Conservation (phyloP, 352 stramenopile species). For the Globisporangium echinulatum region DNA sequence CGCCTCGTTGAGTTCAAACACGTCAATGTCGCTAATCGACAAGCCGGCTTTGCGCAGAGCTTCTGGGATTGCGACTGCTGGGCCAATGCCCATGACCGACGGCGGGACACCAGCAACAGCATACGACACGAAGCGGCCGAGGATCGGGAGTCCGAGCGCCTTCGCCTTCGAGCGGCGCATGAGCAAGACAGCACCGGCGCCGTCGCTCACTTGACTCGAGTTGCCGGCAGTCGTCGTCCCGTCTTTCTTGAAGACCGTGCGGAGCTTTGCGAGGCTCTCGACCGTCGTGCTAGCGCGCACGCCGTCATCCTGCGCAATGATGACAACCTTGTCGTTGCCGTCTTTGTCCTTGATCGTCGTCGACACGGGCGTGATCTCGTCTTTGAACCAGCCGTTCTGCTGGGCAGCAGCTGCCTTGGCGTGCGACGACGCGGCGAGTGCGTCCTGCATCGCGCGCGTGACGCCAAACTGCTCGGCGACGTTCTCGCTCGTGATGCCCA, state of each 20-base stretch:
- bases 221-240: conserved; percentile 79
- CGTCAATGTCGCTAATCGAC: conserved; percentile 74
- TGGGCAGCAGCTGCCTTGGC: conserved; percentile 65
- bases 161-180: conserved; percentile 81
- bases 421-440: conserved; percentile 70
- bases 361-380: conserved; percentile 86
- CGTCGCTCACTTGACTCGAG: conserved; percentile 86
- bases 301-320: conserved; percentile 75
- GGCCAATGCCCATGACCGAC: conserved; percentile 85
- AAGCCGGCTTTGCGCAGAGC: conserved; percentile 64
- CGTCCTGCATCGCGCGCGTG: conserved; percentile 70
- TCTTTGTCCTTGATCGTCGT: conserved; percentile 72
- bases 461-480: conserved; percentile 76
- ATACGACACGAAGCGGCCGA: conserved; percentile 84
- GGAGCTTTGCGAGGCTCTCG: conserved; percentile 66
- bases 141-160: conserved; percentile 67
- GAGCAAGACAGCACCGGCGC: conserved; percentile 81
- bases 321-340: conserved; percentile 65
- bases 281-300: conserved; percentile 57
- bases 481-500: conserved; percentile 86
- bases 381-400: conserved; percentile 76
- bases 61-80: conserved; percentile 75
- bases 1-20: conserved; percentile 91
- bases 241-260: conserved; percentile 73
- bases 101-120: conserved; percentile 77